Conservation (phyloP, 2,329 filamentous ascomycete genomes). For the Exophiala bonariae region DNA sequence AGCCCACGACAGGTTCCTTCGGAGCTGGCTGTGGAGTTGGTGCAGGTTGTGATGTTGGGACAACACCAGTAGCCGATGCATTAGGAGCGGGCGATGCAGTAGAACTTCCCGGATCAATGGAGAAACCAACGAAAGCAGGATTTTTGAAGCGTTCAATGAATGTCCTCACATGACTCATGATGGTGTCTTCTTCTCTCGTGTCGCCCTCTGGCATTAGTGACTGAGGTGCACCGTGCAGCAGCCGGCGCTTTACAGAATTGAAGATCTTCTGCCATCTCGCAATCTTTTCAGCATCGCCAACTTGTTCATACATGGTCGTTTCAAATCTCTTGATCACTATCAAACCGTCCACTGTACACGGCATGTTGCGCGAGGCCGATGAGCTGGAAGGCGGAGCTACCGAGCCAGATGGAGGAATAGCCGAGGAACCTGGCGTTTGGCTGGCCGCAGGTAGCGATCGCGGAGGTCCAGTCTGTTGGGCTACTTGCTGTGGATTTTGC, state of each 20-base stretch:
- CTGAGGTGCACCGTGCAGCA: constrained; percentile 22
- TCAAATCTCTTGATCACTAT: constrained; percentile 23
- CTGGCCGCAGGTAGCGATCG: constrained; percentile 7
- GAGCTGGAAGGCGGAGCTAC: constrained; percentile 12
- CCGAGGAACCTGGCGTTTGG: constrained; percentile 13
- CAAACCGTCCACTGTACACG: constrained; percentile 22
- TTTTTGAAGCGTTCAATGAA: constrained; percentile 27
- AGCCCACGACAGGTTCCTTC: too few relatives aligned
- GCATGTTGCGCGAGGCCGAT: constrained; percentile 24
- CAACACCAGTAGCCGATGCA: background rate
- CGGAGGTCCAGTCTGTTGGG: constrained; percentile 8
- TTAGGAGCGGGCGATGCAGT: constrained; percentile 17
- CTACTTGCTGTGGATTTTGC: constrained; percentile 3
- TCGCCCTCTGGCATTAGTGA: constrained; percentile 23
- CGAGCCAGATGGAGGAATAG: constrained; percentile 8
- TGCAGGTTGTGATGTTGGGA: constrained; percentile 4
- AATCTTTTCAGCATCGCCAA: constrained; percentile 16
- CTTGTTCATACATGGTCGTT: constrained; percentile 22
- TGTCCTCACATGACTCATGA: constrained; percentile 23
- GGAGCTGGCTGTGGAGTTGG: background rate
- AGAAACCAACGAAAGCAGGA: constrained; percentile 25
- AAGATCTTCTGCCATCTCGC: constrained; percentile 24
- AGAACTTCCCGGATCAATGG: constrained; percentile 5
- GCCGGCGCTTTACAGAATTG: constrained; percentile 22
- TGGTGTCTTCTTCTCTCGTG: constrained; percentile 23